Conservation (phyloP, 352 stramenopile genomes). For the Phytophthora tubulina region DNA sequence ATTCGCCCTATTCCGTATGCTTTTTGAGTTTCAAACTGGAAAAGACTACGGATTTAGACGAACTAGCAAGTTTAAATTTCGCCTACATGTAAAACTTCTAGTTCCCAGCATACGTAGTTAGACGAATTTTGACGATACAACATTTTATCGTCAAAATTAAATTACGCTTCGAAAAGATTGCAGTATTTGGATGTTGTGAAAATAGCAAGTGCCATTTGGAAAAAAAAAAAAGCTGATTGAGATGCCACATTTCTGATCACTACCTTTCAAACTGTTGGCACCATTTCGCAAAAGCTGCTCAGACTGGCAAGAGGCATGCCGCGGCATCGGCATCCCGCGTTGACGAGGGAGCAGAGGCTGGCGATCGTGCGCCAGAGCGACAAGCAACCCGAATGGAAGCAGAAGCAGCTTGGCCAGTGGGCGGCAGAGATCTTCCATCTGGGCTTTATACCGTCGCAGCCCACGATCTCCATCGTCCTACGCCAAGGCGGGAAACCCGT, state of each 20-base stretch:
- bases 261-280: neutral
- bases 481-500: conserved; percentile 58
- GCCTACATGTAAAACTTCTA: too few species aligned
- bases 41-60: too few species aligned
- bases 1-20: too few species aligned
- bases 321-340: conserved; percentile 33
- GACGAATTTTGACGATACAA: too few species aligned
- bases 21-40: too few species aligned
- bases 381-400: conserved; percentile 67
- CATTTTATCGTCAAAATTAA: too few species aligned
- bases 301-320: neutral
- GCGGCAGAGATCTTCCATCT: conserved; percentile 68
- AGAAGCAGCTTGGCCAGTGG: conserved; percentile 75
- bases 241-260: too few species aligned
- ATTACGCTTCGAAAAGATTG: neutral
- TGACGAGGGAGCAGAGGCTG: conserved; percentile 76
- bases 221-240: too few species aligned
- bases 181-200: neutral
- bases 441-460: conserved; percentile 69
- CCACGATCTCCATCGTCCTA: conserved; percentile 79
- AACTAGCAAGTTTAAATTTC: too few species aligned
- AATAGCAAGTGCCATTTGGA: too few species aligned
- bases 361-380: conserved; percentile 76
- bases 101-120: too few species aligned
- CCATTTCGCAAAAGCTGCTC: neutral